A percentile compares a stretch with the other conserved stretches of the same genome.
Conservation (phyloP, 495 filamentous ascomycete genomes). For the Penicillium lagena region DNA sequence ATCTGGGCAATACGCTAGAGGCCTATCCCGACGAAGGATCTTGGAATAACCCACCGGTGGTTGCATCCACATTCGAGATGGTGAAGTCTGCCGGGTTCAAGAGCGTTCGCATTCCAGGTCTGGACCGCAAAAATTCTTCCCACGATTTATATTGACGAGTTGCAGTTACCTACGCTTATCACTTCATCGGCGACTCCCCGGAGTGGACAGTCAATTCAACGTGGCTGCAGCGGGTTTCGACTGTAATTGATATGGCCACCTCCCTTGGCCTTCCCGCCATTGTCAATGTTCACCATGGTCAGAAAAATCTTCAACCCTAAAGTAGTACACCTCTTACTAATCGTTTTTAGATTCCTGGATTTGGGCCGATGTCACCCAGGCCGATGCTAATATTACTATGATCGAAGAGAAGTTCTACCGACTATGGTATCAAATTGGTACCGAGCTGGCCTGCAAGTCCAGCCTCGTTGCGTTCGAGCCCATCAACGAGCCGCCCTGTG, state of each 20-base stretch:
- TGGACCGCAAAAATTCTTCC: background rate
- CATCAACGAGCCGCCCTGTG: constrained; percentile 54
- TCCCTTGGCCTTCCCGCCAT: constrained; percentile 45
- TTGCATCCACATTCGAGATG: constrained; percentile 41
- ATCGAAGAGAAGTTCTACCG: constrained; percentile 52
- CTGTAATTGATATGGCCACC: constrained; percentile 52
- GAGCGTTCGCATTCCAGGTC: constrained; percentile 52
- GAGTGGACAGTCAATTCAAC: constrained; percentile 46
- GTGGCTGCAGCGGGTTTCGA: constrained; percentile 55
- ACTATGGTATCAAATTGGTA: constrained; percentile 55
- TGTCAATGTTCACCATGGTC: constrained; percentile 54
- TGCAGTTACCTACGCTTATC: constrained; percentile 51
- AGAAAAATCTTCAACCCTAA: no score
- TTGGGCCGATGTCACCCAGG: constrained; percentile 49
- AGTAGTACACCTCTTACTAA: background rate
- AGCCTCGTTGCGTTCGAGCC: constrained; percentile 52
- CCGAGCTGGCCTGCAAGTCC: constrained; percentile 48
- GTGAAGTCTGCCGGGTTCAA: constrained; percentile 52
- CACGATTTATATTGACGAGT: constrained; percentile 1
- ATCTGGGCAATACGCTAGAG: constrained; percentile 50
- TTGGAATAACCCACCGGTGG: constrained; percentile 51
- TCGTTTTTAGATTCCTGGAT: constrained; percentile 40
- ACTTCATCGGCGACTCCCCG: constrained; percentile 45
- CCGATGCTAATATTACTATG: constrained; percentile 40
- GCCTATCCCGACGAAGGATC: constrained; percentile 50